Conservation (phyloP, 352 stramenopile genomes). For the Globisporangium solare region DNA sequence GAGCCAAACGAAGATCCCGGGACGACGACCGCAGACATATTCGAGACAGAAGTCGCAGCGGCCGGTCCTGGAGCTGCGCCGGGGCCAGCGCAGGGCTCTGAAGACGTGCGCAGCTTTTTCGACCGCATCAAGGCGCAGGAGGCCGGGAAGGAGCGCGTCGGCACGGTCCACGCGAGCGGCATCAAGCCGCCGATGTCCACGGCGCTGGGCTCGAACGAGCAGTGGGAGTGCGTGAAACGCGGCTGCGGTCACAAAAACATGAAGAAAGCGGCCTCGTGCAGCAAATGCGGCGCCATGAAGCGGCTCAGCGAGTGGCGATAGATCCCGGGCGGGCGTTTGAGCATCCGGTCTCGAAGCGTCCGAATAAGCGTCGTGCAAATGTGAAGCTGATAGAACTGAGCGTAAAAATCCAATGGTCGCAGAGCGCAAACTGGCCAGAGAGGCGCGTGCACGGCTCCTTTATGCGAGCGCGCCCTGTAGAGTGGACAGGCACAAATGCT, state of each 20-base stretch:
- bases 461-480: too few relatives aligned
- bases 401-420: too few relatives aligned
- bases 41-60: slow-evolving; percentile 3
- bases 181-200: slow-evolving; percentile 22
- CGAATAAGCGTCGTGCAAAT: too few relatives aligned
- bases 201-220: slow-evolving; percentile 27
- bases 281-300: slow-evolving; percentile 77
- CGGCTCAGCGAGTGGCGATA: slow-evolving; percentile 73
- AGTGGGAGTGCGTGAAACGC: slow-evolving; percentile 69
- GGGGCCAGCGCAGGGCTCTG: not conserved
- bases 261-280: slow-evolving; percentile 55
- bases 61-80: not conserved
- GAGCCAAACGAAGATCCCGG: not conserved
- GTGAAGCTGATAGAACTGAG: too few relatives aligned
- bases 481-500: too few relatives aligned
- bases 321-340: not conserved
- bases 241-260: slow-evolving; percentile 65
- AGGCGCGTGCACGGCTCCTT: too few relatives aligned
- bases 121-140: slow-evolving; percentile 60
- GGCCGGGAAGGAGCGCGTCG: slow-evolving; percentile 44
- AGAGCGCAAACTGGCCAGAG: too few relatives aligned
- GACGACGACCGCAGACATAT: too few relatives aligned
- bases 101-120: slow-evolving; percentile 57
- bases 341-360: too few relatives aligned
- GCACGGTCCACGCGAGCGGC: slow-evolving; percentile 55